Conservation (phyloP, 768 basidiomycete genomes). For the Termitomyces sp. region DNA sequence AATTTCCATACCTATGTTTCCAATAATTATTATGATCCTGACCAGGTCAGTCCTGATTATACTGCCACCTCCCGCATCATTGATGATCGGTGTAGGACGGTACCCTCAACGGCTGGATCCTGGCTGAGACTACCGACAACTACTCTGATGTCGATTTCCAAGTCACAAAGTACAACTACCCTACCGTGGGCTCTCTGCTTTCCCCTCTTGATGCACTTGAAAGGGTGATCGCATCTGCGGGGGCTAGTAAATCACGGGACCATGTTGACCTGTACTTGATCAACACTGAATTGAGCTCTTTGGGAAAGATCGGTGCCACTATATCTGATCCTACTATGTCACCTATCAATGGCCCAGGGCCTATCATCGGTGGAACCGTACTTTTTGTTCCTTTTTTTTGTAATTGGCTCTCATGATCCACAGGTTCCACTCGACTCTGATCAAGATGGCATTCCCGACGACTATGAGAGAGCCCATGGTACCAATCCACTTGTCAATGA, state of each 20-base stretch:
- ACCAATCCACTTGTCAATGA: constrained; percentile 25
- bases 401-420: no score
- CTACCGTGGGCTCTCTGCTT: constrained; percentile 23
- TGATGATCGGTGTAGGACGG: constrained; percentile 16
- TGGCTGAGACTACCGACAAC: constrained; percentile 21
- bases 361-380: constrained; percentile 26
- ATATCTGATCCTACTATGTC: constrained; percentile 22
- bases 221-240: constrained; percentile 23
- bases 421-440: constrained; percentile 26
- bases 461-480: constrained; percentile 26
- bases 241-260: constrained; percentile 28
- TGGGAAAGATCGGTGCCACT: constrained; percentile 27
- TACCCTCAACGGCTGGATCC: constrained; percentile 22
- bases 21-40: constrained; percentile 28
- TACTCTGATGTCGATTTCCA: constrained; percentile 29
- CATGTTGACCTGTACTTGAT: constrained; percentile 27
- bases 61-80: neutral
- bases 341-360: constrained; percentile 27
- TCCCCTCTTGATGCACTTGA: constrained; percentile 23
- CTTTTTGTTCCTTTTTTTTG: neutral
- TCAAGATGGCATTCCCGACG: constrained; percentile 27
- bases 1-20: constrained; percentile 31
- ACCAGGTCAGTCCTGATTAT: constrained; percentile 14
- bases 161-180: constrained; percentile 22
- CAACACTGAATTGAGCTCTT: constrained; percentile 24